Evolutionary conservation across 1,139 yeast genomes (phyloP).

Genomic region (Yamadazyma diospyri): DNA sequence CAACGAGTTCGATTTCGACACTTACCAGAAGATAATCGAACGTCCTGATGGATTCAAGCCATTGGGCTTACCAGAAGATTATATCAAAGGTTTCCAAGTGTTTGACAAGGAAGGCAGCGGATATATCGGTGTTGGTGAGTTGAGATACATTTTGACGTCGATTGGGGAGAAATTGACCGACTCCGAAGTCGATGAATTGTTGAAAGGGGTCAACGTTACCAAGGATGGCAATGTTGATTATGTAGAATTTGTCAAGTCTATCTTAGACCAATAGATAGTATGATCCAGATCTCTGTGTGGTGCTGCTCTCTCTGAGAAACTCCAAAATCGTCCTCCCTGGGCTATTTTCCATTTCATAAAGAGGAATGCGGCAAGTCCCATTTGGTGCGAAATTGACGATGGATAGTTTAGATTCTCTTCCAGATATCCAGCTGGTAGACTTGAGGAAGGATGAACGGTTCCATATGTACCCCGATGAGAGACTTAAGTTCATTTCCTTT

Average conservation of each 20-base stretch:
- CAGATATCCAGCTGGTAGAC: too few species aligned
- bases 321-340: neutral
- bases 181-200: conserved; percentile 89
- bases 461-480: conserved; percentile 36
- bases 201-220: conserved; percentile 92
- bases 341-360: neutral
- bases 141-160: conserved; percentile 88
- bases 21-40: conserved; percentile 72
- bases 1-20: conserved; percentile 64
- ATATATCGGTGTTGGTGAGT: conserved; percentile 93
- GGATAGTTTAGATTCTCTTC: too few species aligned
- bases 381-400: too few species aligned
- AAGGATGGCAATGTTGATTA: conserved; percentile 95
- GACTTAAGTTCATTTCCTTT: conserved; percentile 29
- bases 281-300: too few species aligned
- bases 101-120: conserved; percentile 96
- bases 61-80: conserved; percentile 93
- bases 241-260: conserved; percentile 89
- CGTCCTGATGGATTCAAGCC: conserved; percentile 91
- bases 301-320: too few species aligned
- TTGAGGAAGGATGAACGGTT: conserved; percentile 31
- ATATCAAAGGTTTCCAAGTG: conserved; percentile 95
- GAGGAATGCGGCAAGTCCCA: too few species aligned
- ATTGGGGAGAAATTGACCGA: conserved; percentile 91
- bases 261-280: conserved; percentile 67